Conservation (phyloP, 768 basidiomycete genomes). For the Termitomyces sp. region DNA sequence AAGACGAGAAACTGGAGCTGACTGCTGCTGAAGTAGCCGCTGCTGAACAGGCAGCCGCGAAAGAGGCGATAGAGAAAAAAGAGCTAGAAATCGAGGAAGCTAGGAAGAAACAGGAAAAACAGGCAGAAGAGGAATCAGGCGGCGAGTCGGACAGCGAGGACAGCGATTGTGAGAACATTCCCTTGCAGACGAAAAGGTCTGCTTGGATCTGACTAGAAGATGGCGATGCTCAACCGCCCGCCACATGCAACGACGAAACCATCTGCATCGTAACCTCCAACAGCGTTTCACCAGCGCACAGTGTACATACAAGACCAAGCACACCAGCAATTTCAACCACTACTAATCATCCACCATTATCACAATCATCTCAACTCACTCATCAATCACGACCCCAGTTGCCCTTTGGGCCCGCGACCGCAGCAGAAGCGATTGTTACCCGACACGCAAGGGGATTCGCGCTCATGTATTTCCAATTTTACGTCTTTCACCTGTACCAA, state of each 20-base stretch:
- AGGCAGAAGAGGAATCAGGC: slow-evolving; percentile 19
- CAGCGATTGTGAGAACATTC: slow-evolving; percentile 39
- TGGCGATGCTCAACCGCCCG: background rate
- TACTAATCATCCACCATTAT: background rate
- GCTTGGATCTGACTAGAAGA: slow-evolving; percentile 20
- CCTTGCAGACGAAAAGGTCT: slow-evolving; percentile 21
- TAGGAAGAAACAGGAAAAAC: slow-evolving; percentile 18
- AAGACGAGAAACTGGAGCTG: slow-evolving; percentile 20
- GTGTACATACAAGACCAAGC: slow-evolving; percentile 9
- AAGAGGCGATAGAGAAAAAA: slow-evolving; percentile 23
- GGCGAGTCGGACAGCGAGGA: slow-evolving; percentile 32
- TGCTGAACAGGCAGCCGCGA: slow-evolving; percentile 27
- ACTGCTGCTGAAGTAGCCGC: slow-evolving; percentile 16
- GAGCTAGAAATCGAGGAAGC: slow-evolving; percentile 22
- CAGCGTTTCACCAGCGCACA: background rate
- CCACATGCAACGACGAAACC: slow-evolving; percentile 10
- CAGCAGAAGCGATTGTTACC: slow-evolving; percentile 13
- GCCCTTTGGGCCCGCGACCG: slow-evolving; percentile 11
- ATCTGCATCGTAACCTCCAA: slow-evolving; percentile 13
- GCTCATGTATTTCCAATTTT: slow-evolving; percentile 18
- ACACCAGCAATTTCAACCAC: slow-evolving; percentile 3
- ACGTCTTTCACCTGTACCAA: slow-evolving; percentile 22
- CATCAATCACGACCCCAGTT: slow-evolving; percentile 9
- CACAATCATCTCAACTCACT: background rate
- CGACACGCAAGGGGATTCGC: slow-evolving; percentile 18